Evolutionary conservation across 805 yeast species (phyloP), one percentile per base, ranked within the genome.

Genomic region (Myxozyma geophila): DNA sequence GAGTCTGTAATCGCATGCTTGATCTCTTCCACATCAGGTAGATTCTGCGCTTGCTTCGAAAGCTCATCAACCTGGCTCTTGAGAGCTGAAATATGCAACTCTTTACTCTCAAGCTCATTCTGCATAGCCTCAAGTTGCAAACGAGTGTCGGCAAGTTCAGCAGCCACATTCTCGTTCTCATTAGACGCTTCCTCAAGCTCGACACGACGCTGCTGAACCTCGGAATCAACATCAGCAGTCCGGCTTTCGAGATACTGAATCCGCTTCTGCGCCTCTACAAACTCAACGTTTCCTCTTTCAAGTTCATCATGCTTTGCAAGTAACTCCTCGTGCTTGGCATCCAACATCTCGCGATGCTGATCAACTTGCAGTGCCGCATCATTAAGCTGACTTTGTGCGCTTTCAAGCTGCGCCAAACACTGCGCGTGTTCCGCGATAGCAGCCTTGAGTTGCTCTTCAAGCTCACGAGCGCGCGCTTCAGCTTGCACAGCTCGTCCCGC

Each of bases 201-300:
- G 46, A 65, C 67, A 6, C 60, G 54, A 8, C 70, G 70, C 57
- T 70, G 65, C 61, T 65, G 63, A 52, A 67, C 58, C 59, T 71
- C 74, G 19, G 71, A 63, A 41, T 68, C 48, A 17, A 71, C 41
- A 51, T 70, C 36, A 62, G 40, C 62, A 15, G 49, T 19, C 5
- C 33, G 21, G 13, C 44, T 9, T 63, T 68, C 56, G 46, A 58
- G 53, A 40, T 39, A 50, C 54, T 13, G 56, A 33, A 37, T 39
- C 55, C 21, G 15, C 50, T 12, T 51, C 48, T 46, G 17, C 36
- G 50, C 51, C 2, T 17, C 58, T 19, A 23, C 51, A 17, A 46
- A n/a, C 21, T 37, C 40, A 35, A 33, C 21, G 12, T 40, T 19
- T 23, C 44, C 47, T 21, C 19, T 21, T 17, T 60, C 51, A 35